Evolutionary conservation across 495 filamentous ascomycete genomes (phyloP).

Genomic region (Neurospora sp.): DNA sequence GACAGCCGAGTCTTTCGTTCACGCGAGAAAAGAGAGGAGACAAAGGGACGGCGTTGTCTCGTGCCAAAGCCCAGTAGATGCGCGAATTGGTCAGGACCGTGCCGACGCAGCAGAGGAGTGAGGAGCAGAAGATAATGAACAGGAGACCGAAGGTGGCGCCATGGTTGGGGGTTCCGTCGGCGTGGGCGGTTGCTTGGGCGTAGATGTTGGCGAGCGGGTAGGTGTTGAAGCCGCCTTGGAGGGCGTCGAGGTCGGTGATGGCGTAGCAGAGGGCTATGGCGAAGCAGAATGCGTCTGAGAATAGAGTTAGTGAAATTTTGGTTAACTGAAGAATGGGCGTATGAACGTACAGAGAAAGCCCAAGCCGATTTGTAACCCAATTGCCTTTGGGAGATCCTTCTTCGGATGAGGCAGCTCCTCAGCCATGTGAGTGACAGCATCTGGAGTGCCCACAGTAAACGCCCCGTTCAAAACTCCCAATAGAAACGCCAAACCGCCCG

Average conservation of each 20-base stretch:
- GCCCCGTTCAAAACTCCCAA: slow-evolving; percentile 79
- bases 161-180: slow-evolving; percentile 18
- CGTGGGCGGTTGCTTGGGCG: slow-evolving; percentile 56
- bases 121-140: slow-evolving; percentile 57
- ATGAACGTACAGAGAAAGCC: slow-evolving; percentile 30
- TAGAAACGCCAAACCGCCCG: slow-evolving; percentile 66
- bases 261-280: slow-evolving; percentile 64
- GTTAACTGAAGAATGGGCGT: background rate
- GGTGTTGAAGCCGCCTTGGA: slow-evolving; percentile 45
- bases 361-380: slow-evolving; percentile 46
- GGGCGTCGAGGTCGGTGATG: slow-evolving; percentile 52
- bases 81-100: slow-evolving; percentile 68
- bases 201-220: slow-evolving; percentile 78
- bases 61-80: slow-evolving; percentile 75
- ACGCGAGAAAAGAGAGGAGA: slow-evolving; percentile 36
- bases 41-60: slow-evolving; percentile 58
- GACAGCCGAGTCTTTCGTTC: slow-evolving; percentile 46
- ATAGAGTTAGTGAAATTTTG: background rate
- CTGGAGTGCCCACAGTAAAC: slow-evolving; percentile 74
- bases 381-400: slow-evolving; percentile 53
- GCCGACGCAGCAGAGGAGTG: slow-evolving; percentile 52
- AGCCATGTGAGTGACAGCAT: slow-evolving; percentile 62
- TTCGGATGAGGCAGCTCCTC: slow-evolving; percentile 68
- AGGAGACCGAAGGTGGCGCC: slow-evolving; percentile 57
- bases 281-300: slow-evolving; percentile 54